Evolutionary conservation across 2,329 filamentous ascomycete species (phyloP).

Genomic region (Apiospora kogelbergensis): DNA sequence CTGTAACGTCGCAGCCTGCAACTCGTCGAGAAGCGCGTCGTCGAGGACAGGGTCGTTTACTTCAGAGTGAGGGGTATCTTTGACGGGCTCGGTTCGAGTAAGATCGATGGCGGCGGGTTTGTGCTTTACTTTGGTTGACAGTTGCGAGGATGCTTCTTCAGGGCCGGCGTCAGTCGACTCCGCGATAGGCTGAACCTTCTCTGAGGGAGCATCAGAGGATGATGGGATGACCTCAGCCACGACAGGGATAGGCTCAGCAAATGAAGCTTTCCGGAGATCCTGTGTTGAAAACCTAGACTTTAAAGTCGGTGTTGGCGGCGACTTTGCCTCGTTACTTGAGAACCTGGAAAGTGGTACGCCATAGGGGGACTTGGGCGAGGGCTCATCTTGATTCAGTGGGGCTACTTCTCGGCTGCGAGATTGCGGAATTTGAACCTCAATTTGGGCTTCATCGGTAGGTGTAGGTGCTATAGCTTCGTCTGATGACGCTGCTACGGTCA

Average conservation of each 20-base stretch:
- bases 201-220: slow-evolving; percentile 7
- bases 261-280: slow-evolving; percentile 29
- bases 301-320: slow-evolving; percentile 32
- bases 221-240: slow-evolving; percentile 10
- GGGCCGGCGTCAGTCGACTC: not conserved
- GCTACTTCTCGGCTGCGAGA: slow-evolving; percentile 10
- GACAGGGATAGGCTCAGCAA: slow-evolving; percentile 16
- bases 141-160: not conserved
- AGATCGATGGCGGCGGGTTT: slow-evolving; percentile 46
- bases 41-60: slow-evolving; percentile 55
- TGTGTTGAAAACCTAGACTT: slow-evolving; percentile 46
- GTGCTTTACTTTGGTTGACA: slow-evolving; percentile 21
- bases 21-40: slow-evolving; percentile 80
- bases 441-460: slow-evolving; percentile 3
- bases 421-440: slow-evolving; percentile 11
- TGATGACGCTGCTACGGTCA: slow-evolving; percentile 18
- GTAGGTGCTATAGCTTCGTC: not conserved
- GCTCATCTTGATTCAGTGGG: slow-evolving; percentile 16
- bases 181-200: slow-evolving; percentile 1
- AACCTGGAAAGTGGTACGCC: slow-evolving; percentile 28
- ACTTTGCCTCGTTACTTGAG: slow-evolving; percentile 25
- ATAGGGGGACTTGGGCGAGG: slow-evolving; percentile 21
- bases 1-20: slow-evolving; percentile 77
- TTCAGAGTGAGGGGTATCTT: slow-evolving; percentile 34
- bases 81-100: slow-evolving; percentile 52